These are phyloP conservation scores for Tagetes patula DNA, from an alignment of 129 eudicot genomes.

Conservation along the genomic window DNA sequence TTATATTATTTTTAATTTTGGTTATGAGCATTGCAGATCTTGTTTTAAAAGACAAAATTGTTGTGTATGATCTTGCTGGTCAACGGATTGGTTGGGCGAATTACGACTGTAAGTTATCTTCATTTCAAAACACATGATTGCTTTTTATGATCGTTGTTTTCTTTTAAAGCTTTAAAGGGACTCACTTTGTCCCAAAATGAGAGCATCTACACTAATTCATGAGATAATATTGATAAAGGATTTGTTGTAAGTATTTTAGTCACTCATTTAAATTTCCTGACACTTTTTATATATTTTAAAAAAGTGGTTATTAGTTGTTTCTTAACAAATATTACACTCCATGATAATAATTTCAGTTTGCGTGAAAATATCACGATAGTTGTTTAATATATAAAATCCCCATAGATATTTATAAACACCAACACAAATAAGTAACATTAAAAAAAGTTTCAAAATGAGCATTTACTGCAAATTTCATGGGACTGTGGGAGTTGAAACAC, in stretches of 20 bases:
- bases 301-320: background rate
- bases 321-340: background rate
- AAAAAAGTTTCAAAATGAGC: background rate
- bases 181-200: too few species aligned
- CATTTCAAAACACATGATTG: background rate
- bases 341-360: background rate
- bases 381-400: background rate
- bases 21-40: slow-evolving; percentile 56
- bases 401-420: background rate
- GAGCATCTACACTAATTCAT: too few species aligned
- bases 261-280: too few species aligned
- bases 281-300: too few species aligned
- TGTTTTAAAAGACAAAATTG: slow-evolving; percentile 76
- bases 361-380: background rate
- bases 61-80: slow-evolving; percentile 90
- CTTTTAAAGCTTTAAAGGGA: too few species aligned
- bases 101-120: slow-evolving; percentile 76
- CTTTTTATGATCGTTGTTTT: background rate
- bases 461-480: background rate
- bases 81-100: slow-evolving; percentile 92
- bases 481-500: background rate
- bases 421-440: background rate
- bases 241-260: too few species aligned
- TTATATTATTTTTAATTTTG: background rate
- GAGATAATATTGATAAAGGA: background rate